Conservation (phyloP, 768 basidiomycete species). For the Hericium rajendrae region DNA sequence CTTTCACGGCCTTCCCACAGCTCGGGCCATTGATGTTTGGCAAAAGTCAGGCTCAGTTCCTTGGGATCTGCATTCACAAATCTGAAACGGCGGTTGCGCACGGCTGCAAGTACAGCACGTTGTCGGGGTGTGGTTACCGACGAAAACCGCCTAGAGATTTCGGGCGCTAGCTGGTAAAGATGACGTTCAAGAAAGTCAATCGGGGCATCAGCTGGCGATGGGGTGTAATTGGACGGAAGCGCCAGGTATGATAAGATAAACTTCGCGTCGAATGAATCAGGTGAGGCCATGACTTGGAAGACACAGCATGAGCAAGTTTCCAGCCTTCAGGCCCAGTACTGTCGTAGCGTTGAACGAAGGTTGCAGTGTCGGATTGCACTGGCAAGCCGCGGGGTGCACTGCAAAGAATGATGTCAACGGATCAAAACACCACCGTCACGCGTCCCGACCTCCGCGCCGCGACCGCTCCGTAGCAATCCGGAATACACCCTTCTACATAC, state of each 20-base stretch:
- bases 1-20: conserved; percentile 55
- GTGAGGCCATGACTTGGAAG: background rate
- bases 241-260: conserved; percentile 42
- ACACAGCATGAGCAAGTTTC: background rate
- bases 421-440: no score
- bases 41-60: conserved; percentile 44
- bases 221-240: conserved; percentile 47
- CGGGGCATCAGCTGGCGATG: conserved; percentile 48
- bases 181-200: conserved; percentile 55
- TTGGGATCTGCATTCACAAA: conserved; percentile 47
- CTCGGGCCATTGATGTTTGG: conserved; percentile 51
- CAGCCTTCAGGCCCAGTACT: background rate
- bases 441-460: no score
- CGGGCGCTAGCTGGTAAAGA: conserved; percentile 55
- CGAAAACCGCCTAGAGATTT: conserved; percentile 40
- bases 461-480: no score
- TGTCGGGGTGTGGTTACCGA: conserved; percentile 45
- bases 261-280: conserved; percentile 8
- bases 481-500: no score
- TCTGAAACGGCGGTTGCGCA: conserved; percentile 65
- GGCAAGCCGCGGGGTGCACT: background rate
- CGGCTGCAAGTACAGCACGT: conserved; percentile 48
- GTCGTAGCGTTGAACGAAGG: background rate
- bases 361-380: background rate
- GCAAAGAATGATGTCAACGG: no score